These are phyloP conservation scores for Epichloe amarillans DNA, from an alignment of 2,329 filamentous ascomycete genomes.

Conservation along the genomic window DNA sequence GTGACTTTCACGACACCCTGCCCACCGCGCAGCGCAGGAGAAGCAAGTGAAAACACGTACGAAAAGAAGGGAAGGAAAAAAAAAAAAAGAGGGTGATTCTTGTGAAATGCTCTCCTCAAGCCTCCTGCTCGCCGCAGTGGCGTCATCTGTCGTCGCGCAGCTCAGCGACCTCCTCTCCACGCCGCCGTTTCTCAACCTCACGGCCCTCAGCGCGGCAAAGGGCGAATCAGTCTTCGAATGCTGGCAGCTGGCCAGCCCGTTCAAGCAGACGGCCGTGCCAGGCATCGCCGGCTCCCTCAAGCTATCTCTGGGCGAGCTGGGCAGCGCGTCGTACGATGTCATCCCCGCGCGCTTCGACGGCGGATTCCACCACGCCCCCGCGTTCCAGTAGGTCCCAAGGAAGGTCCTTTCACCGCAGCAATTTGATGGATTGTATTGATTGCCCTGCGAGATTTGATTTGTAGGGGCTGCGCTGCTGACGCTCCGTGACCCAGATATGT, in stretches of 20 bases:
- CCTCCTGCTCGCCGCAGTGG: neutral
- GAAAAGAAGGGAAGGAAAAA: too few species aligned
- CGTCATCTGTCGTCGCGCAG: neutral
- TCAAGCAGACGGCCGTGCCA: constrained; percentile 14
- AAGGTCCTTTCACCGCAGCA: constrained; percentile 5
- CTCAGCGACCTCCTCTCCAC: constrained; percentile 1
- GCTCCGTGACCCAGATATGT: constrained; percentile 15
- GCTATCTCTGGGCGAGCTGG: constrained; percentile 19
- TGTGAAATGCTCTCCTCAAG: neutral
- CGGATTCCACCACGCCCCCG: constrained; percentile 28
- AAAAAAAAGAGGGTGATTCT: neutral
- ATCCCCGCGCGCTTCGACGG: constrained; percentile 24
- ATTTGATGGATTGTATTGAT: neutral
- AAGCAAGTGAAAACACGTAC: too few species aligned
- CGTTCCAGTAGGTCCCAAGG: constrained; percentile 25
- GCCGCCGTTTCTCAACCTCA: constrained; percentile 24
- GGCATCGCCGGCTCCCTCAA: constrained; percentile 19
- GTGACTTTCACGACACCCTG: too few species aligned
- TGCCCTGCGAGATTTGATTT: too few species aligned
- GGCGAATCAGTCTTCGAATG: constrained; percentile 30
- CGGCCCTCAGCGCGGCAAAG: constrained; percentile 22
- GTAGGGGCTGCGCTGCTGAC: neutral
- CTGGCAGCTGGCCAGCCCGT: constrained; percentile 24
- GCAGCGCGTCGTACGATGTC: constrained; percentile 22
- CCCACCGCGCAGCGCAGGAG: too few species aligned